Base-by-base conservation (phyloP, 1,139 yeast species). In the Kurtzmaniella quercitrusa region DNA sequence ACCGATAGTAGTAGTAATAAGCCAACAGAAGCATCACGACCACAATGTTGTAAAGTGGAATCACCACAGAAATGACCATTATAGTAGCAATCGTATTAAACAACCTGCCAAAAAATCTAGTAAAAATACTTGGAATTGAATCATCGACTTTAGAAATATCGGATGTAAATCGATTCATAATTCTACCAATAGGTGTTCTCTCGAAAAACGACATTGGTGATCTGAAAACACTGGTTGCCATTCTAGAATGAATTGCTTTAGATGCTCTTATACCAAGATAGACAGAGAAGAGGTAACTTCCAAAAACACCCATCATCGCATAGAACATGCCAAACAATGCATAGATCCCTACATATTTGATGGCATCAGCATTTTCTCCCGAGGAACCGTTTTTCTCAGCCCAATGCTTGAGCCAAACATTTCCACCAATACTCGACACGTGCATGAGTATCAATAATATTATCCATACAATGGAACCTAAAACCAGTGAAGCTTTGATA, bases 331-430 rank as follows among this genome's bases (percentile, higher is more conserved):
- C 67, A 19, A 62, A 44, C 4, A 67, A 42, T 1, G 81, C 80
- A 40, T 57, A 62, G 2, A 60, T 52, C 2, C 49, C 46, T 34
- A 62, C 55, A 42, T 56, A 62, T 18, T 43, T 50, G 50, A 59
- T 49, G 3, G 58, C 62, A 14, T 51, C 46, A 3, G 55, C 46
- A 40, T 69, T 70, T 9, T 55, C 37, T 2, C 60, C 61, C 18
- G 46, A 41, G 16, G 48, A 40, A 27, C 69, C 66, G 48, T 70
- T 71, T 33, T 54, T 49, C 51, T 80, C 85, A 1, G 85, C 74
- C 85, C 85, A 81, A 44, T 70, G 64, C 55, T 80, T 80, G 48
- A 81, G 63, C 83, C 84, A 79, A 53, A 77, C 79, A 49, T 73
- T 77, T 39, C 78, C 78, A 2, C 53, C 53, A 12, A 62, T 56